Percentiles rank a stretch among this genome's conserved stretches.
phyloP scores from a whole-genome alignment of 2,329 filamentous ascomycete species.

The Exophiala xenobiotica region DNA sequence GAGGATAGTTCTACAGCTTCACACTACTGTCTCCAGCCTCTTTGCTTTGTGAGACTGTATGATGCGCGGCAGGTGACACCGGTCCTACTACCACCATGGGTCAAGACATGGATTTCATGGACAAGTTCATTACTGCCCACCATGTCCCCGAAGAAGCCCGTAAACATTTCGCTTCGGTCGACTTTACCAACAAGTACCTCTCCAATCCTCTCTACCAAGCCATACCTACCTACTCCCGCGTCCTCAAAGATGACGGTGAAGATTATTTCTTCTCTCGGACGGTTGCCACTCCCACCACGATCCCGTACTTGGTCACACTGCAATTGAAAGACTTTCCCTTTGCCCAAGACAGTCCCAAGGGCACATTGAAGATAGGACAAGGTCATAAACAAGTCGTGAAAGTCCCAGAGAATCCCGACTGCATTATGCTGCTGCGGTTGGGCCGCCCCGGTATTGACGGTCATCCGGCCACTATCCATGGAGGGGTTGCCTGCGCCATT shows the following conservation, averaged over 20 bases:
- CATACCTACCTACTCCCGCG: slow-evolving; percentile 42
- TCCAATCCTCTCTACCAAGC: slow-evolving; percentile 38
- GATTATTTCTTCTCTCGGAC: slow-evolving; percentile 45
- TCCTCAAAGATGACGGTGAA: slow-evolving; percentile 42
- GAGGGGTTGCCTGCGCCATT: slow-evolving; percentile 42
- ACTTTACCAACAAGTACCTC: slow-evolving; percentile 28
- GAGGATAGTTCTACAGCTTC: slow-evolving; percentile 2
- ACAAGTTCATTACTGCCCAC: slow-evolving; percentile 25
- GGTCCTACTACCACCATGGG: slow-evolving; percentile 9
- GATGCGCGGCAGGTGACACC: slow-evolving; percentile 11
- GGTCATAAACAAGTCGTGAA: slow-evolving; percentile 18
- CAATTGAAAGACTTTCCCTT: slow-evolving; percentile 35
- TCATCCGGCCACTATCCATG: slow-evolving; percentile 42
- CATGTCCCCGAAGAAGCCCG: slow-evolving; percentile 24
- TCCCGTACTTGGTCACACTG: slow-evolving; percentile 43
- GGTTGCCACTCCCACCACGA: slow-evolving; percentile 39
- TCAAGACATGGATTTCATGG: slow-evolving; percentile 24
- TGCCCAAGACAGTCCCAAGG: slow-evolving; percentile 27
- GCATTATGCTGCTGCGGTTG: slow-evolving; percentile 40
- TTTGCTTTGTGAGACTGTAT: slow-evolving; percentile 4
- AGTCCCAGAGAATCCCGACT: slow-evolving; percentile 35
- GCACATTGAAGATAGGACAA: slow-evolving; percentile 18
- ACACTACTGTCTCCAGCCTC: slow-evolving; percentile 1
- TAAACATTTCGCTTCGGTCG: slow-evolving; percentile 23
- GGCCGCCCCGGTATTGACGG: slow-evolving; percentile 40